These are phyloP conservation scores for Colletotrichum euphorbiae DNA, from an alignment of 2,329 filamentous ascomycete species.

Conservation along the genomic window DNA sequence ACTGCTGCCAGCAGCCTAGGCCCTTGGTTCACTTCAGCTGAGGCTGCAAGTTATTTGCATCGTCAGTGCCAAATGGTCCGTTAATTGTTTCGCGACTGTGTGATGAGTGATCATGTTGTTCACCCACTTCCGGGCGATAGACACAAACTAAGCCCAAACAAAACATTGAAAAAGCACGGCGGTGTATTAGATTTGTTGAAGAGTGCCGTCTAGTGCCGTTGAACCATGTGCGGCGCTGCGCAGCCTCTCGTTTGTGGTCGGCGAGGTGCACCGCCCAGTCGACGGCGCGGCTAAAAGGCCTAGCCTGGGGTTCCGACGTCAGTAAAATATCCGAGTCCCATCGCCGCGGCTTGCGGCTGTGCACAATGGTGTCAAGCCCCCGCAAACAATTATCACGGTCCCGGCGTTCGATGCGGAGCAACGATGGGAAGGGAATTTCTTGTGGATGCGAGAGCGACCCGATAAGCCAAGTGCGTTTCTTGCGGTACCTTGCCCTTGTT, in stretches of 20 bases:
- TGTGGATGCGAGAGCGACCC: slow-evolving; percentile 25
- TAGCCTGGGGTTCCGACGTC: slow-evolving; percentile 11
- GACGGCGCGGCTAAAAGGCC: background rate
- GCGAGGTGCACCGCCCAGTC: slow-evolving; percentile 32
- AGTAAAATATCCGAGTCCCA: slow-evolving; percentile 15
- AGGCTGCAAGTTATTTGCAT: background rate
- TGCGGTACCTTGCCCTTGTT: background rate
- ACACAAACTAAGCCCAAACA: background rate
- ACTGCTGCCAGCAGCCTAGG: slow-evolving; percentile 20
- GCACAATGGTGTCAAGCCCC: slow-evolving; percentile 23
- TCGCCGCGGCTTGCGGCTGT: slow-evolving; percentile 35
- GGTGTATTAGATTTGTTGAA: background rate
- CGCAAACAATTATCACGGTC: slow-evolving; percentile 5
- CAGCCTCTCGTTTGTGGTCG: slow-evolving; percentile 30
- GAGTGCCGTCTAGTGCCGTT: background rate
- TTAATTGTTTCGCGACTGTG: background rate
- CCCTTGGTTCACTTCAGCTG: slow-evolving; percentile 4
- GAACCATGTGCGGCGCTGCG: slow-evolving; percentile 22
- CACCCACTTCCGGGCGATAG: background rate
- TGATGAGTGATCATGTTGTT: background rate
- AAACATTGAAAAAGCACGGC: background rate
- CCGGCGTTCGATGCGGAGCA: slow-evolving; percentile 12
- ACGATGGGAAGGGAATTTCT: background rate
- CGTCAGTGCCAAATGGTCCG: slow-evolving; percentile 1
- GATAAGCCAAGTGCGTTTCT: background rate